Evolutionary conservation across 176 grass and related monocot genomes (phyloP), one percentile per base, ranked within the genome.

Genomic region (Bolboschoenus planiculmis): DNA sequence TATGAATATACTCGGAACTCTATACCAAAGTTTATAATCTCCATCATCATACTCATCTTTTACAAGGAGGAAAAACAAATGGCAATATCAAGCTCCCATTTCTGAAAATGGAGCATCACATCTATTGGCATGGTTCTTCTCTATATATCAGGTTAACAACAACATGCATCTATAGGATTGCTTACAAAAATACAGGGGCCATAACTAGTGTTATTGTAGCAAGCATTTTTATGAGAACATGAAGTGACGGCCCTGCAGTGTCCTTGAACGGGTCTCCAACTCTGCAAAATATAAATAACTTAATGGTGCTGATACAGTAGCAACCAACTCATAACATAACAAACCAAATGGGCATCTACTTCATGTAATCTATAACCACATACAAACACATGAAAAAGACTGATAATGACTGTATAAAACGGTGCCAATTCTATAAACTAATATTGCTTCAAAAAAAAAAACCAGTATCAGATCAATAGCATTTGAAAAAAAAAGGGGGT

Each of bases 221-320:
- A 9, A 95, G 96, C 96, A 99, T 99, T 91, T 99, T 99, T 10
- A 99, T 99, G 46, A 99, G 90, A 88, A 99, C 96, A 82, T 99
- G 96, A 30, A 95, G 27, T 0, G 96, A 99, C 39, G 96, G 96
- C 0, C 96, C 96, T 0, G 96, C 96, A 0, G 92, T 99, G 84
- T 99, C 96, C 85, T 99, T 99, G 48, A 99, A 99, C 30, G 96
- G 96, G 83, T 95, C 96, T 83, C 96, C 96, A 89, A 99, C 96
- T 65, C 96, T 99, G 87, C 86, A 84, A 78, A 20, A 42, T 10
- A 43, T 56, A 24, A 93, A 79, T 74, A 27, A 66, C 11, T 61
- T 15, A 27, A 62, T 65, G 61, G 61, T 65, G 30, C 15, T 65
- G 3, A 31, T 68, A 33, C 34, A 68, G 64, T 68, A 68, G 16